A percentile compares a stretch with the other conserved stretches of the same genome.
phyloP scores from a whole-genome alignment of 345 rosid genomes.

The Syzygium jambos region DNA sequence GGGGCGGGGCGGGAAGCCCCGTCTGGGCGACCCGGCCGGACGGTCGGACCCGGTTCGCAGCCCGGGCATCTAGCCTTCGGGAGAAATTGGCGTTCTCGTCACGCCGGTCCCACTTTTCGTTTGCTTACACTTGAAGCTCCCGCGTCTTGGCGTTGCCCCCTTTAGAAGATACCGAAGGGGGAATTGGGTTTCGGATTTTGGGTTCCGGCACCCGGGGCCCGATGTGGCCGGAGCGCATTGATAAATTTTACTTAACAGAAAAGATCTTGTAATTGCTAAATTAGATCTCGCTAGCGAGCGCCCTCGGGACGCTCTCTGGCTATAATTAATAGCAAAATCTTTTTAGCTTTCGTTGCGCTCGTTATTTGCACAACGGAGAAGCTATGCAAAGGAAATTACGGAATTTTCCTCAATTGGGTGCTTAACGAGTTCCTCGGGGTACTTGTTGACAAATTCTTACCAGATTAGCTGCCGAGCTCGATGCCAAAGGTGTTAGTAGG shows the following conservation, averaged over 20 bases:
- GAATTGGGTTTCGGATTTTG: too few species aligned
- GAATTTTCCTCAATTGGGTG: neutral
- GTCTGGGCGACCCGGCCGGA: neutral
- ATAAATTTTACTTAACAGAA: too few species aligned
- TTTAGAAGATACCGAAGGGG: neutral
- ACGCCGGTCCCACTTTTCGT: neutral
- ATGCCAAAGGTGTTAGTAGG: neutral
- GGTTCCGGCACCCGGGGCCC: too few species aligned
- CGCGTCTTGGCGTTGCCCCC: neutral
- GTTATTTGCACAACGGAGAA: too few species aligned
- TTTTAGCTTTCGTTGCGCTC: neutral
- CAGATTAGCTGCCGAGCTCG: neutral
- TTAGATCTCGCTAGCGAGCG: neutral
- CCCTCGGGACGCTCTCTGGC: accelerated
- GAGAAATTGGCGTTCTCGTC: neutral
- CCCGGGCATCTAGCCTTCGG: neutral
- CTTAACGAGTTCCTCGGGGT: neutral
- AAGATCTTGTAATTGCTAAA: too few species aligned
- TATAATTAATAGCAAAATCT: neutral
- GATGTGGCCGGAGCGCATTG: too few species aligned
- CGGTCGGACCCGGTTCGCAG: neutral
- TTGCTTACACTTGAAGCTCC: neutral
- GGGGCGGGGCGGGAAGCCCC: too few species aligned
- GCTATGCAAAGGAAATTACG: neutral
- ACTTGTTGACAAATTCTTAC: too few species aligned